Conservation (phyloP, 768 basidiomycete genomes). For the Tylopilus intermedius region DNA sequence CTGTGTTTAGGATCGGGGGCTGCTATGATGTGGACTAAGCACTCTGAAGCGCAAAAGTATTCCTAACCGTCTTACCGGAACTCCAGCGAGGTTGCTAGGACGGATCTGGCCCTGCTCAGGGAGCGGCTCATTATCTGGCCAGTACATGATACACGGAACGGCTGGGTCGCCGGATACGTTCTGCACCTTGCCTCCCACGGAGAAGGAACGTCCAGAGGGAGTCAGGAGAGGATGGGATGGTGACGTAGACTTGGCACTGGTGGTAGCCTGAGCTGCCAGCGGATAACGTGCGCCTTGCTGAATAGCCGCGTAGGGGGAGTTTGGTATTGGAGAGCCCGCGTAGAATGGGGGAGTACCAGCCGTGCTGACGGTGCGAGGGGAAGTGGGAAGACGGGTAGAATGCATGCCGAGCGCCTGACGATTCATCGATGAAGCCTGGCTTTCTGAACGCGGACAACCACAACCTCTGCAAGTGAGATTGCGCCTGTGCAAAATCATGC, state of each 20-base stretch:
- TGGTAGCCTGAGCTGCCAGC: conserved; percentile 21
- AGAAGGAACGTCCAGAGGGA: conserved; percentile 75
- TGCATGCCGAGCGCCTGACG: conserved; percentile 27
- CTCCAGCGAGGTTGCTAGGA: conserved; percentile 48
- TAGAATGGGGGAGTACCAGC: conserved; percentile 15
- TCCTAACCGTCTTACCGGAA: conserved; percentile 41
- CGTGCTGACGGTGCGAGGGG: conserved; percentile 21
- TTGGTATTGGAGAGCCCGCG: conserved; percentile 22
- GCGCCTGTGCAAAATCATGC: conserved; percentile 57
- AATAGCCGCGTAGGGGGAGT: conserved; percentile 23
- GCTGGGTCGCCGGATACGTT: conserved; percentile 73
- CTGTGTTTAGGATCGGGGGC: conserved; percentile 85
- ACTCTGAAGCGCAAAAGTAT: background rate
- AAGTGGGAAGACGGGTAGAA: conserved; percentile 20
- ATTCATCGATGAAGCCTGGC: conserved; percentile 27
- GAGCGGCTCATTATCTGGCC: conserved; percentile 85
- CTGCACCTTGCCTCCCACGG: conserved; percentile 71
- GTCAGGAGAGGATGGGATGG: conserved; percentile 72
- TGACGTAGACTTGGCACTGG: conserved; percentile 32
- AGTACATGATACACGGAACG: conserved; percentile 77
- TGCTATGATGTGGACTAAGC: conserved; percentile 40
- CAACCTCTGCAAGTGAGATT: conserved; percentile 76
- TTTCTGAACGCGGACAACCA: conserved; percentile 53
- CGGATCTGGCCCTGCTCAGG: conserved; percentile 78
- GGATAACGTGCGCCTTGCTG: conserved; percentile 25